Conservation (phyloP, 1,139 yeast genomes). For the Suhomyces coccinellae region DNA sequence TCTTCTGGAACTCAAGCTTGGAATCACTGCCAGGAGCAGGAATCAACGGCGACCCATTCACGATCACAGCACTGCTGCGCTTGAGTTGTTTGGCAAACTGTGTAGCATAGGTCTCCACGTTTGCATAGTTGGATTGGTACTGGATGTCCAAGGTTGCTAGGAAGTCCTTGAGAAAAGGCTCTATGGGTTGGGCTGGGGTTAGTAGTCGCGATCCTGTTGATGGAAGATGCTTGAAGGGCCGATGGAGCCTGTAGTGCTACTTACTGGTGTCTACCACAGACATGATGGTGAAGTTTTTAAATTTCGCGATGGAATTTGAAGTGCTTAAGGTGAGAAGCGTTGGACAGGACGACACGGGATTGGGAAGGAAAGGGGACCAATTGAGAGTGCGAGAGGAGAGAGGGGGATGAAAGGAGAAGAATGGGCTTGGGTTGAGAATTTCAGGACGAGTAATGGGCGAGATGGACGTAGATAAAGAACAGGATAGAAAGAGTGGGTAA, state of each 20-base stretch:
- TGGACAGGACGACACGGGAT: neutral
- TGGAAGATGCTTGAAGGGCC: neutral
- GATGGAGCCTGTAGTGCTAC: slow-evolving; percentile 14
- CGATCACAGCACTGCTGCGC: slow-evolving; percentile 50
- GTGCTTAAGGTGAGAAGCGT: slow-evolving; percentile 1
- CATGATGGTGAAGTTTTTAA: slow-evolving; percentile 2
- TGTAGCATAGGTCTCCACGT: slow-evolving; percentile 52
- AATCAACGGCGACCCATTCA: slow-evolving; percentile 65
- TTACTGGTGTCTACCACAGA: slow-evolving; percentile 26
- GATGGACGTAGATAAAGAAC: too few relatives aligned
- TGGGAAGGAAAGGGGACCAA: too few relatives aligned
- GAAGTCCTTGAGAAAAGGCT: slow-evolving; percentile 44
- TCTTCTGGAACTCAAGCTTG: slow-evolving; percentile 58
- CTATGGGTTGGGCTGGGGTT: slow-evolving; percentile 43
- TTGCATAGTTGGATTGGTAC: slow-evolving; percentile 29
- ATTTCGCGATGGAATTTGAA: neutral
- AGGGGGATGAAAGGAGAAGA: neutral
- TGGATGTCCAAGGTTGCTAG: slow-evolving; percentile 41
- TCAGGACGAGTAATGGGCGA: neutral
- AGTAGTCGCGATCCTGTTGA: slow-evolving; percentile 1
- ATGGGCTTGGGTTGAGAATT: neutral
- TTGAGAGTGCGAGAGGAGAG: neutral
- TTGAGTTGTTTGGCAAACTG: slow-evolving; percentile 51
- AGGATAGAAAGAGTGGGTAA: too few relatives aligned
- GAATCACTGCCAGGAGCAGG: slow-evolving; percentile 41